phyloP scores from a whole-genome alignment of 225 moss, liverwort and hornwort species.

The Marchantia paleacea region DNA sequence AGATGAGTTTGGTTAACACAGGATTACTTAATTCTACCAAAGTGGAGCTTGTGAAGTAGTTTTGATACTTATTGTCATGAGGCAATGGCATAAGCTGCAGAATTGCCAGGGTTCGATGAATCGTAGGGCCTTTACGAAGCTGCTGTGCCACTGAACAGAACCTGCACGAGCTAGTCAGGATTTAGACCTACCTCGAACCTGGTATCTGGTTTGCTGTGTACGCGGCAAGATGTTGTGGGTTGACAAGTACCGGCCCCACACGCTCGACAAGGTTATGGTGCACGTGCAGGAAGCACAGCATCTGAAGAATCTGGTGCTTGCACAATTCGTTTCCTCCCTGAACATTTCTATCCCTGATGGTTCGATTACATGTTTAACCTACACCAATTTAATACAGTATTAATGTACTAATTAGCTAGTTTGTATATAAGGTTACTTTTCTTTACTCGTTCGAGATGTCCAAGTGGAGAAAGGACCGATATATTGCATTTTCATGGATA shows the following conservation, averaged over 20 bases:
- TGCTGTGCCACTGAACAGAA: background rate
- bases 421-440: too few relatives aligned
- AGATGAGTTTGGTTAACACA: background rate
- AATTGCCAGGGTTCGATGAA: background rate
- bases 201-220: too few relatives aligned
- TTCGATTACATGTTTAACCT: too few relatives aligned
- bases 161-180: too few relatives aligned
- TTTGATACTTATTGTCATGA: background rate
- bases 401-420: too few relatives aligned
- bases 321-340: background rate
- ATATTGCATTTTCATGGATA: background rate
- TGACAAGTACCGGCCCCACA: constrained; percentile 82
- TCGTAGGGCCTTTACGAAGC: background rate
- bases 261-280: constrained; percentile 82
- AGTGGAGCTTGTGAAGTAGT: background rate
- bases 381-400: too few relatives aligned
- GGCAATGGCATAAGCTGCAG: background rate
- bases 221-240: constrained; percentile 68
- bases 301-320: constrained; percentile 63
- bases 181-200: background rate
- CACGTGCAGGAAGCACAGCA: constrained; percentile 67
- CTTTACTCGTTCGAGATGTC: too few relatives aligned
- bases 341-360: background rate
- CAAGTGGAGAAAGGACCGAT: background rate
- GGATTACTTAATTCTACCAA: background rate